Conservation (phyloP, 345 rosid genomes). For the Cardamine resedifolia region DNA sequence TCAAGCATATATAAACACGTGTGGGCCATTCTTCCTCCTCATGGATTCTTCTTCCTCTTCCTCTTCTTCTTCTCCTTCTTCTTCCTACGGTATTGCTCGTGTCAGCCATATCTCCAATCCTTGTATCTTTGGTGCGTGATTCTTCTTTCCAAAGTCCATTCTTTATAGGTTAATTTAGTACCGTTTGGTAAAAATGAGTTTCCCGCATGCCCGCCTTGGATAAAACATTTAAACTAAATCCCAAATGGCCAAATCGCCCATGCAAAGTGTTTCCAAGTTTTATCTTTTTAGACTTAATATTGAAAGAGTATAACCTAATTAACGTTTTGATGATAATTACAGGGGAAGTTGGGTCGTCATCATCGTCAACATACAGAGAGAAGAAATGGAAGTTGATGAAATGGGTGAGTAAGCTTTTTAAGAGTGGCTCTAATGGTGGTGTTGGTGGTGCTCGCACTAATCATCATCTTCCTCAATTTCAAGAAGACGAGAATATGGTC, state of each 20-base stretch:
- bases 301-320: background rate
- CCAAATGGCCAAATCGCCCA: background rate
- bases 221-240: background rate
- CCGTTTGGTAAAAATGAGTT: background rate
- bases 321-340: conserved; percentile 34
- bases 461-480: conserved; percentile 56
- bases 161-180: background rate
- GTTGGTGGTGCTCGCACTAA: conserved; percentile 41
- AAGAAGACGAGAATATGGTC: conserved; percentile 82
- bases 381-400: conserved; percentile 81
- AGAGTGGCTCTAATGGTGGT: conserved; percentile 51
- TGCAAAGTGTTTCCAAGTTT: background rate
- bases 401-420: conserved; percentile 91
- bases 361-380: conserved; percentile 62
- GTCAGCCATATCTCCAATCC: conserved; percentile 72
- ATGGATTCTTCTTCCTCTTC: conserved; percentile 51
- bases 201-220: background rate
- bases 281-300: background rate
- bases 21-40: conserved; percentile 25
- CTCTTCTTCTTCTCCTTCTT: conserved; percentile 12
- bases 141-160: background rate
- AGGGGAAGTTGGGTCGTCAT: conserved; percentile 63
- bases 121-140: conserved; percentile 66
- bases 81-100: conserved; percentile 32
- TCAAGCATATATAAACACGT: conserved; percentile 27